These are phyloP conservation scores for Saccharomycopsis fodiens DNA, from an alignment of 805 yeast species.

Conservation along the genomic window DNA sequence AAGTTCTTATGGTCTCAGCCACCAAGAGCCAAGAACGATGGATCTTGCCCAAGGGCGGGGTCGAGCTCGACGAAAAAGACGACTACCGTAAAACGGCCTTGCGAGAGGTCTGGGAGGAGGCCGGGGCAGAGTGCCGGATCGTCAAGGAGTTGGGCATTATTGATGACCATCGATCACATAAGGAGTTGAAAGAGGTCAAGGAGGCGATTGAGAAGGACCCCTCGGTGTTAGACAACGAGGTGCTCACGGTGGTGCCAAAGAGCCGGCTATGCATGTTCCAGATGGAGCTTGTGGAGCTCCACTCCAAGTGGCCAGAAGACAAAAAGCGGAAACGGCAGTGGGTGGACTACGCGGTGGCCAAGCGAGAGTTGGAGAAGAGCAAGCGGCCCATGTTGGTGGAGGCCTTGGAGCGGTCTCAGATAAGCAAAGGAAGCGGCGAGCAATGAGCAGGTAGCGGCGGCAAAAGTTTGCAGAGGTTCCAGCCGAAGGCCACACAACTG, in stretches of 20 bases:
- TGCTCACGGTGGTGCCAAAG: constrained; percentile 39
- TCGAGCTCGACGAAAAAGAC: constrained; percentile 70
- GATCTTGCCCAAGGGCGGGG: constrained; percentile 96
- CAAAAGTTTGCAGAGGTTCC: too few relatives aligned
- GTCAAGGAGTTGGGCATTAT: constrained; percentile 52
- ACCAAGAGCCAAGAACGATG: constrained; percentile 60
- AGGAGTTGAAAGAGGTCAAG: constrained; percentile 22
- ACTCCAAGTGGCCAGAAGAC: constrained; percentile 70
- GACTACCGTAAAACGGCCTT: constrained; percentile 45
- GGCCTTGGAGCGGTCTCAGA: constrained; percentile 52
- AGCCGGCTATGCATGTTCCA: constrained; percentile 89
- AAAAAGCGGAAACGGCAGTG: constrained; percentile 58
- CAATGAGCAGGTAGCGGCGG: too few relatives aligned
- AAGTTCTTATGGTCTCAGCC: constrained; percentile 75
- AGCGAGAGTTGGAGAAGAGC: constrained; percentile 45
- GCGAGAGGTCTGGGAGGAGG: constrained; percentile 97
- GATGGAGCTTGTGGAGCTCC: constrained; percentile 50
- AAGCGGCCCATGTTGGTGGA: constrained; percentile 60
- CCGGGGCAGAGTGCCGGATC: constrained; percentile 74
- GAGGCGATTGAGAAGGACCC: background rate
- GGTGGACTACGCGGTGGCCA: constrained; percentile 66
- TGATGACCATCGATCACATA: constrained; percentile 49
- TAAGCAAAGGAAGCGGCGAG: too few relatives aligned
- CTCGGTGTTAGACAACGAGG: background rate
- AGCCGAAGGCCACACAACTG: too few relatives aligned